phyloP scores from a whole-genome alignment of 352 stramenopile genomes.

The Globisporangium nunn region DNA sequence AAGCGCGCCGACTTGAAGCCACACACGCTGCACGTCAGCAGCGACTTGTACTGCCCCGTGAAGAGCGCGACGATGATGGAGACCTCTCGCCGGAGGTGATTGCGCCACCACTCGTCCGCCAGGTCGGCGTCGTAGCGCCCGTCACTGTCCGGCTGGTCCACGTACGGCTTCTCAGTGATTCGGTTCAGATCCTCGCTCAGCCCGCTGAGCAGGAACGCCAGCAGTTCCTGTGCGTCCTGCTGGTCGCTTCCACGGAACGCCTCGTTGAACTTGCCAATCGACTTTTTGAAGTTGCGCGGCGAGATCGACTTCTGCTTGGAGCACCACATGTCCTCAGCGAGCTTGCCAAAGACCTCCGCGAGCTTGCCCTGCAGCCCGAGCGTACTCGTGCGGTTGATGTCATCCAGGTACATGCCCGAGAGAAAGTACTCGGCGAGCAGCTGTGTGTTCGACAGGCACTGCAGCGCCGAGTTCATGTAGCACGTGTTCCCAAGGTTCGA shows the following conservation, averaged over 20 bases:
- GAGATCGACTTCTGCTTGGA: slow-evolving; percentile 91
- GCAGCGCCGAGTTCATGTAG: slow-evolving; percentile 93
- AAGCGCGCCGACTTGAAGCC: slow-evolving; percentile 92
- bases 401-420: slow-evolving; percentile 85
- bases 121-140: slow-evolving; percentile 96
- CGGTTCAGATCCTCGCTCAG: slow-evolving; percentile 98
- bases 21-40: slow-evolving; percentile 94
- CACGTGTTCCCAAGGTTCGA: slow-evolving; percentile 94
- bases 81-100: slow-evolving; percentile 96
- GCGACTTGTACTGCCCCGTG: slow-evolving; percentile 98
- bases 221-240: slow-evolving; percentile 97
- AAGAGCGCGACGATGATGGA: slow-evolving; percentile 99
- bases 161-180: slow-evolving; percentile 94
- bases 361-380: slow-evolving; percentile 94
- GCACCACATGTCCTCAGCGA: slow-evolving; percentile 95
- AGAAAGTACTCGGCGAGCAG: slow-evolving; percentile 96
- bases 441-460: slow-evolving; percentile 94
- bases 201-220: slow-evolving; percentile 94
- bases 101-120: slow-evolving; percentile 98
- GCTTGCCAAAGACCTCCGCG: slow-evolving; percentile 91
- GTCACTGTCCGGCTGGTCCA: slow-evolving; percentile 96
- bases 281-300: slow-evolving; percentile 92
- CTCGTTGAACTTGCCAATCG: slow-evolving; percentile 92
- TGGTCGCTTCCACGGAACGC: slow-evolving; percentile 96
- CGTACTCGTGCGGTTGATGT: slow-evolving; percentile 96